Evolutionary conservation across 768 basidiomycete genomes (phyloP), one percentile per base, ranked within the genome.

Genomic region (Lentinula boryana): DNA sequence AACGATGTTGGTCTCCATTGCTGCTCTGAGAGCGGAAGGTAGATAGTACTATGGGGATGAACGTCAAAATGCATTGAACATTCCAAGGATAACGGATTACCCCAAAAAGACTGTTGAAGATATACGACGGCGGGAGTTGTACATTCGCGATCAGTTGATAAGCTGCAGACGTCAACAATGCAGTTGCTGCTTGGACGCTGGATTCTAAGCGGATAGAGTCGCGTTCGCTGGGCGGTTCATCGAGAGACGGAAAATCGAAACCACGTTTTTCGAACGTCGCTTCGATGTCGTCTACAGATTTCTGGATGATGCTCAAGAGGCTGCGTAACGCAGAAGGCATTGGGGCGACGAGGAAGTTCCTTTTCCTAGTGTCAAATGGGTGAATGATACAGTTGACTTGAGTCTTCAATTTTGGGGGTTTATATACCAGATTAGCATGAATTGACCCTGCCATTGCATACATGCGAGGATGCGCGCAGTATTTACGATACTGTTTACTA

Each of bases 1-100:
- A 3, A 64, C 66, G 9, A 72, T 67, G 53, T 73, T 69, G 1
- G 63, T 50, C 5, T 67, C 65, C 18, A 65, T 61, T 4, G 55
- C 66, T 13, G 63, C 62, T 43, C 57, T 60, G 9, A 69, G 58
- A 12, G 63, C 62, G 10, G 66, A 63, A 6, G 66, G 62, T 9
- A 65, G 33, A 51, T 66, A 65, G 50, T 63, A 67, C 66, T 68
- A 35, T 27, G 9, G 6, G 3, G 4, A 12, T 12, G 9, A 21
- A 7, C 9, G 43, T 56, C 23, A 41, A 23, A n/a, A 44, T 12
- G 13, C 6, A 27, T 40, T 35, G 41, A 23, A 56, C n/a, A 23
- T 16, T 27, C 10, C 2, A 12, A 12, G 1, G 12, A 36, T 4
- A 10, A 13, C 10, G 38, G 5, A 2, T 56, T 56, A 56, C 55